Base-by-base conservation (phyloP, 2,329 filamentous ascomycete species). In the Ophiostoma himal-ulmi region DNA sequence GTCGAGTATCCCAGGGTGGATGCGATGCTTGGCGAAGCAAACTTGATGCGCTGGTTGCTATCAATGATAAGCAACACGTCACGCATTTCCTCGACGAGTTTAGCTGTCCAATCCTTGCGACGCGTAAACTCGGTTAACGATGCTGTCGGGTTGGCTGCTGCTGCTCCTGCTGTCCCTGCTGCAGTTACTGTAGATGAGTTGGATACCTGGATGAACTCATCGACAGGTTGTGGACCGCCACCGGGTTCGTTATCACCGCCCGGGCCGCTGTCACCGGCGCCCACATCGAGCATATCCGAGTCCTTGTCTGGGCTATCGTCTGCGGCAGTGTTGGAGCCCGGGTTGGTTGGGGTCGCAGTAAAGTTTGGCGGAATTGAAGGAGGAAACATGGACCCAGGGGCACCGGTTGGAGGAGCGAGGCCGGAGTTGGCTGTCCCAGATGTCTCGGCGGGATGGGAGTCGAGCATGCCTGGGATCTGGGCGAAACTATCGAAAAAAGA, bases 61-160 rank as follows among this genome's bases (percentile, higher is more conserved):
- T 93, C 93, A 68, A 98, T 86, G 71, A 98, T 93, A 77, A 96
- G 89, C 70, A 97, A 81, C 75, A 97, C 88, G 79, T 97, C 94
- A 77, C 90, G 91, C 75, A 98, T 83, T 82, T 97, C 94, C 79
- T 96, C 92, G 34, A 97, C 87, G 14, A 97, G 90, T 74, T 92
- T 90, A 78, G 94, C 91, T 20, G 92, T 91, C 94, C 94, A 97
- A 77, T 95, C 87, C 72, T 84, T 81, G 75, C 85, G 80, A 78
- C 87, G 87, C 64, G 85, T 87, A 72, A 87, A 87, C 76, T 87
- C 85, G 72, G 84, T 86, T 73, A 87, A 75, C 20, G 82, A 34
- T 22, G 65, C 36, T 1, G 37, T 39, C 22, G 22, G 36, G 5
- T 26, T 39, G 65, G 17, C 8, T 26, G 37, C 39, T 20, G 65